phyloP scores from a whole-genome alignment of 495 filamentous ascomycete species.

The Rhypophila decipiens region DNA sequence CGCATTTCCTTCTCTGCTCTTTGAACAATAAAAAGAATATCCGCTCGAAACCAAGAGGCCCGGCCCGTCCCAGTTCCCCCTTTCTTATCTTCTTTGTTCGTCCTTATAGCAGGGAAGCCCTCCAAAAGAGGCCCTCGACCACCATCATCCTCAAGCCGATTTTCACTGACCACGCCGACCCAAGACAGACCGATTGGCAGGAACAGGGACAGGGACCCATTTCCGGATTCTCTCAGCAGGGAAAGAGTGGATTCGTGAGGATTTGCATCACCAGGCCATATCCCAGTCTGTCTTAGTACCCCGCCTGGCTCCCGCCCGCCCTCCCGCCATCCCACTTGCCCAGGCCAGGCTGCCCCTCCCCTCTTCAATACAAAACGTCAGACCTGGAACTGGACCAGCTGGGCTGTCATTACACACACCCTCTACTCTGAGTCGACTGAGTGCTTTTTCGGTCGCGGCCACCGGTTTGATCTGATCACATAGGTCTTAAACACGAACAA shows the following conservation, averaged over 20 bases:
- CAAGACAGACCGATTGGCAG: neutral
- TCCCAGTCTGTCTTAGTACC: too few species aligned
- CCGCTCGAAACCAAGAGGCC: neutral
- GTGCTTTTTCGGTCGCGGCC: neutral
- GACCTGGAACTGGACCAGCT: neutral
- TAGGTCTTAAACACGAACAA: neutral
- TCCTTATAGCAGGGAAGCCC: neutral
- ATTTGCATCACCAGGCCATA: neutral
- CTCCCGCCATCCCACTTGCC: too few species aligned
- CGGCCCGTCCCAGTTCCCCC: neutral
- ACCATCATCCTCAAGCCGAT: neutral
- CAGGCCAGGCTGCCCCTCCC: neutral
- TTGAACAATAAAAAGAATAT: constrained; percentile 4
- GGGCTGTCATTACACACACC: too few species aligned
- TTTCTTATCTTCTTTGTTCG: neutral
- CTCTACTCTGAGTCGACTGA: neutral
- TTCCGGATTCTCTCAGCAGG: too few species aligned
- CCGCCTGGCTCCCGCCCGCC: neutral
- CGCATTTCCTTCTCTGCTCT: constrained; percentile 4
- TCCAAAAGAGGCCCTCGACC: neutral
- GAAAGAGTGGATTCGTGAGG: too few species aligned
- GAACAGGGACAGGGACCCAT: too few species aligned
- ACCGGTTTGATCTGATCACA: neutral
- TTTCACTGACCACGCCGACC: neutral
- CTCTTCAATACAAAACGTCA: neutral